These are phyloP conservation scores for Tetrahymena elliotti DNA, from an alignment of 73 alveolate genomes.

Conservation along the genomic window DNA sequence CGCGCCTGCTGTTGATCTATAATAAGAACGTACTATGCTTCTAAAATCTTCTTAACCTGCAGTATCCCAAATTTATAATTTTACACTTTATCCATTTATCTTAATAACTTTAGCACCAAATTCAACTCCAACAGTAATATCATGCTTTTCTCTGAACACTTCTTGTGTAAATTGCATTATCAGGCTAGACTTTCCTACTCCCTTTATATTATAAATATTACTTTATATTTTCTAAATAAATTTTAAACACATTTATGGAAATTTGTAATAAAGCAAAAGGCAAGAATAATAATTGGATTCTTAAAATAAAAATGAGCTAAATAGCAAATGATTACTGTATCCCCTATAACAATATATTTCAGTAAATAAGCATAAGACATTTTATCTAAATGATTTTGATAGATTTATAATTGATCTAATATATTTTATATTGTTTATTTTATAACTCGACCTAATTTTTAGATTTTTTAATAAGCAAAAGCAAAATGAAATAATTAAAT, in stretches of 20 bases:
- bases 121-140: conserved; percentile 91
- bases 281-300: background rate
- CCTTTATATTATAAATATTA: background rate
- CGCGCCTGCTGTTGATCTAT: conserved; percentile 88
- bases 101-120: conserved; percentile 83
- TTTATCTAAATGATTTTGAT: background rate
- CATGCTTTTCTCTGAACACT: conserved; percentile 75
- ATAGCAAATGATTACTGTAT: conserved; percentile 8
- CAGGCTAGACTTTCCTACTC: conserved; percentile 93
- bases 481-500: no score
- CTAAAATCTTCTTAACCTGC: conserved; percentile 94
- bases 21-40: conserved; percentile 76
- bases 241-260: background rate
- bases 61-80: conserved; percentile 93
- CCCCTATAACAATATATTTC: conserved; percentile 39
- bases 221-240: background rate
- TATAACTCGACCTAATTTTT: background rate
- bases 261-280: background rate
- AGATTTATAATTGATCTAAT: background rate
- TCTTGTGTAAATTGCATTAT: conserved; percentile 77
- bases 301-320: background rate
- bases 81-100: conserved; percentile 51
- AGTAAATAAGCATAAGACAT: conserved; percentile 47
- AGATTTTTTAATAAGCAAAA: background rate
- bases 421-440: no score